These are phyloP conservation scores for Alternaria hordeiaustralica DNA, from an alignment of 2,329 filamentous ascomycete genomes.

Conservation along the genomic window DNA sequence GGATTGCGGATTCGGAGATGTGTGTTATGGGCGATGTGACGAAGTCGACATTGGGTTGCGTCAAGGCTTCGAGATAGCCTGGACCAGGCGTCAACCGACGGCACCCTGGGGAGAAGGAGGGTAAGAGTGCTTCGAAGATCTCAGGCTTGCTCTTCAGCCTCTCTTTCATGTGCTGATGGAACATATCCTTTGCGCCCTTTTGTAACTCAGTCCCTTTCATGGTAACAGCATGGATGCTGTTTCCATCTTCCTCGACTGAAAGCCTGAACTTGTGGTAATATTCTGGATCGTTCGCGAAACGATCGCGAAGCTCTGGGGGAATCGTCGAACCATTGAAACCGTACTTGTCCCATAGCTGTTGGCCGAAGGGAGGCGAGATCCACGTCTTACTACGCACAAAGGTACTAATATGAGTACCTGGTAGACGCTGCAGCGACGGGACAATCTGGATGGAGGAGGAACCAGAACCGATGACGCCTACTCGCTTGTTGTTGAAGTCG, in stretches of 20 bases:
- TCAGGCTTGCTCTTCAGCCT: conserved; percentile 48
- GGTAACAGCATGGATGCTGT: conserved; percentile 38
- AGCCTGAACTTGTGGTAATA: conserved; percentile 42
- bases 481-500: conserved; percentile 41
- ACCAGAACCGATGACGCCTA: conserved; percentile 46
- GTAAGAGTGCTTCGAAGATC: conserved; percentile 51
- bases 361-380: conserved; percentile 45
- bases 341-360: conserved; percentile 39
- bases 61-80: conserved; percentile 59
- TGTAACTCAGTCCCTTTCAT: conserved; percentile 49
- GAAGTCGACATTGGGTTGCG: conserved; percentile 49
- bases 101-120: conserved; percentile 55
- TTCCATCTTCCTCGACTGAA: conserved; percentile 43
- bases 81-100: conserved; percentile 59
- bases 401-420: conserved; percentile 37
- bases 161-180: conserved; percentile 52
- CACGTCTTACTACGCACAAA: conserved; percentile 47
- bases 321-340: conserved; percentile 43
- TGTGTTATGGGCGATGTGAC: conserved; percentile 45
- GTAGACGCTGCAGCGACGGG: conserved; percentile 45
- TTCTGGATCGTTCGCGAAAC: conserved; percentile 37
- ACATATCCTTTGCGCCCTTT: conserved; percentile 43
- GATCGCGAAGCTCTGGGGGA: conserved; percentile 30
- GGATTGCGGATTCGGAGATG: conserved; percentile 48
- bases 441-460: conserved; percentile 52